phyloP scores from a whole-genome alignment of 805 yeast genomes.

The Metschnikowia proteae region DNA sequence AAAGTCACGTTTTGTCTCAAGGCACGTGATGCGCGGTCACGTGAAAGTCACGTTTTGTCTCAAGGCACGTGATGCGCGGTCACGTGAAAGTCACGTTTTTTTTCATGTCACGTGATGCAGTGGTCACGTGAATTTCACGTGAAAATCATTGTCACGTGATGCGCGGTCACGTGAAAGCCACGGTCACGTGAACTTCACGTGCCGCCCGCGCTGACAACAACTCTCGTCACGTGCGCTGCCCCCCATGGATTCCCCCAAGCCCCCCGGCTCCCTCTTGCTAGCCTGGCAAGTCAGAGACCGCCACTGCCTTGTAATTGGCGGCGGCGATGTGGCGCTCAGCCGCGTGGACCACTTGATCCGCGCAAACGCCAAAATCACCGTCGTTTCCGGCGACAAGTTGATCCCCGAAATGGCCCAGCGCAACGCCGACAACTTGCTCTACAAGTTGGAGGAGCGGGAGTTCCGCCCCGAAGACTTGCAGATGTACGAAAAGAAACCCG shows the following conservation, averaged over 20 bases:
- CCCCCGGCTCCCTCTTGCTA: constrained; percentile 47
- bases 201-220: too few relatives aligned
- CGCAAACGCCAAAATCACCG: constrained; percentile 69
- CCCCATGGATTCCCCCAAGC: constrained; percentile 1
- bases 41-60: too few relatives aligned
- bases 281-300: constrained; percentile 70
- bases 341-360: constrained; percentile 62
- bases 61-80: too few relatives aligned
- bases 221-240: too few relatives aligned
- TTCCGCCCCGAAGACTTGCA: constrained; percentile 47
- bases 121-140: too few relatives aligned
- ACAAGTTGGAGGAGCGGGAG: constrained; percentile 39
- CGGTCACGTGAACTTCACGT: too few relatives aligned
- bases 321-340: constrained; percentile 72
- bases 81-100: too few relatives aligned
- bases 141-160: too few relatives aligned
- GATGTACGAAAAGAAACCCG: constrained; percentile 40
- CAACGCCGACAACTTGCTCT: constrained; percentile 37
- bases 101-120: too few relatives aligned
- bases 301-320: constrained; percentile 73
- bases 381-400: constrained; percentile 44
- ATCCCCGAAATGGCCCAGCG: constrained; percentile 29
- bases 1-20: too few relatives aligned
- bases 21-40: too few relatives aligned
- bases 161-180: too few relatives aligned